Evolutionary conservation across 2,329 filamentous ascomycete species (phyloP).

Genomic region (Falciphora oryzae): DNA sequence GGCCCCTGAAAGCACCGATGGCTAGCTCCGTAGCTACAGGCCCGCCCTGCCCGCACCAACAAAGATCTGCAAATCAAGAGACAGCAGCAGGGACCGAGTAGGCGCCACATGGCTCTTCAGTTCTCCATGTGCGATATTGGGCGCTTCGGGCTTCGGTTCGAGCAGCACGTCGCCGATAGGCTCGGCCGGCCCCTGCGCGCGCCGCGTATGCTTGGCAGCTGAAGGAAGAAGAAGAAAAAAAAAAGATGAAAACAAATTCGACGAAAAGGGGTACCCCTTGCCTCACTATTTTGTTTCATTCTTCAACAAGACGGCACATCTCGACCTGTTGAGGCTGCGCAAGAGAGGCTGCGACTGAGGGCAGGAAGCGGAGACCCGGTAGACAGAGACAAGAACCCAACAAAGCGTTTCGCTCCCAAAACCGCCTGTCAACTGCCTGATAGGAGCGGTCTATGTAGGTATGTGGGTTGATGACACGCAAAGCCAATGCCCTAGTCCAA

Average conservation of each 20-base stretch:
- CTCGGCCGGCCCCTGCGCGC: not conserved
- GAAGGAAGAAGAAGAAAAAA: not conserved
- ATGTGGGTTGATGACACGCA: not conserved
- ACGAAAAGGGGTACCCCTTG: too few species aligned
- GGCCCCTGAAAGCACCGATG: not conserved
- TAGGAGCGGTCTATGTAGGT: not conserved
- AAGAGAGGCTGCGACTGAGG: not conserved
- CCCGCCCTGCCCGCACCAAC: not conserved
- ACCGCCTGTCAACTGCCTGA: not conserved
- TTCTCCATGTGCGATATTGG: not conserved
- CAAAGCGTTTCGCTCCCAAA: not conserved
- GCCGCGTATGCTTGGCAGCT: not conserved
- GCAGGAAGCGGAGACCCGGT: not conserved
- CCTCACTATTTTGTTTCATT: not conserved
- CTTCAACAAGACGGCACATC: not conserved
- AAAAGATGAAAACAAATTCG: not conserved
- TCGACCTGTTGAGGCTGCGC: not conserved
- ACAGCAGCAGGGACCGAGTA: not conserved
- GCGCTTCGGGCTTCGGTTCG: not conserved
- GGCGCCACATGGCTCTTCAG: not conserved
- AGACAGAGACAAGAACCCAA: not conserved
- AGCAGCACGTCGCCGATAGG: not conserved
- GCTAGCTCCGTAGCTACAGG: not conserved
- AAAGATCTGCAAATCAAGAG: not conserved
- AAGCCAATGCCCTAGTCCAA: not conserved